Percentiles rank a stretch among this genome's conserved stretches.
phyloP scores from a whole-genome alignment of 345 rosid species.

The Camelina neglecta region DNA sequence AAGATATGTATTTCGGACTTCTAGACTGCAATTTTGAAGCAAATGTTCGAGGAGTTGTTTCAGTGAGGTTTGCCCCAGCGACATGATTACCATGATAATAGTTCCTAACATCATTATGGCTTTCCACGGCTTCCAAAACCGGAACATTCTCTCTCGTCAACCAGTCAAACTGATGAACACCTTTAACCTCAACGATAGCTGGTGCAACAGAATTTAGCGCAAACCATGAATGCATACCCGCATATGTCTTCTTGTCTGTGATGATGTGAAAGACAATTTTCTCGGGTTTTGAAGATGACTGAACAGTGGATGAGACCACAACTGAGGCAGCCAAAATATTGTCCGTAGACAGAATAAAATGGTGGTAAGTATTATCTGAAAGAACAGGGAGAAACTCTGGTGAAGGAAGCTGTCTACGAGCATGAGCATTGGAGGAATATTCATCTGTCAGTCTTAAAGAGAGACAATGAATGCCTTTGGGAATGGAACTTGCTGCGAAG shows the following conservation, averaged over 20 bases:
- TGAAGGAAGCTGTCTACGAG: constrained; percentile 96
- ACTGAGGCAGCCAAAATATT: constrained; percentile 99
- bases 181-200: constrained; percentile 92
- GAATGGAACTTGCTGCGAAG: constrained; percentile 98
- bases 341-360: constrained; percentile 86
- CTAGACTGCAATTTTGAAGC: constrained; percentile 97
- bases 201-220: constrained; percentile 87
- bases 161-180: constrained; percentile 99
- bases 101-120: constrained; percentile 75
- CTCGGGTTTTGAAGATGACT: constrained; percentile 84
- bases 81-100: constrained; percentile 98
- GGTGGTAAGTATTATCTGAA: constrained; percentile 87
- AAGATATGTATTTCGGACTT: constrained; percentile 98
- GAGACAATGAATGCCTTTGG: constrained; percentile 97
- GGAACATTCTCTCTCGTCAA: constrained; percentile 99
- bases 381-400: constrained; percentile 98
- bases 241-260: constrained; percentile 98
- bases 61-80: constrained; percentile 82
- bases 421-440: constrained; percentile 97
- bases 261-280: constrained; percentile 95
- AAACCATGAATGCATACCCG: constrained; percentile 99
- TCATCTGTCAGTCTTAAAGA: constrained; percentile 96
- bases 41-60: constrained; percentile 83
- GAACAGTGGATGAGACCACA: constrained; percentile 88
- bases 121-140: constrained; percentile 97